phyloP scores from a whole-genome alignment of 768 basidiomycete genomes.

The Mycena amicta region DNA sequence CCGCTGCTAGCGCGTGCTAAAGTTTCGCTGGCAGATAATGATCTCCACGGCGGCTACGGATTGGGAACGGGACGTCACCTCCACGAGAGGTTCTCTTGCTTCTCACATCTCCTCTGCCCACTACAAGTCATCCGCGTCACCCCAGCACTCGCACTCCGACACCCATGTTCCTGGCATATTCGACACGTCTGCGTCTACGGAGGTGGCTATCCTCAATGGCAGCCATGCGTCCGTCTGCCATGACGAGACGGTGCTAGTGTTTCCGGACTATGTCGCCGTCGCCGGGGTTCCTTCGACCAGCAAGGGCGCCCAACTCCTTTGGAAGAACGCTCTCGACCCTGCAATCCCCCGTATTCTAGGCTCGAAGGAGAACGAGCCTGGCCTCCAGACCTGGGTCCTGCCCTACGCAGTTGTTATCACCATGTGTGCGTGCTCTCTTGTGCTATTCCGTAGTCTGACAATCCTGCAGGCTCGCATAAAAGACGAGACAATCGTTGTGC shows the following conservation, averaged over 20 bases:
- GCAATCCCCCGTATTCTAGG: conserved; percentile 50
- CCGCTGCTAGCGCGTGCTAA: conserved; percentile 2
- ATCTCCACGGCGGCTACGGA: conserved; percentile 90
- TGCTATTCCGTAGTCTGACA: no score
- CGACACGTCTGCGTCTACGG: conserved; percentile 52
- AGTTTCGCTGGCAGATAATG: conserved; percentile 54
- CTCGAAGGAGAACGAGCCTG: conserved; percentile 37
- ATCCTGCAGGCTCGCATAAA: conserved; percentile 81
- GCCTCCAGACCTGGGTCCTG: conserved; percentile 72
- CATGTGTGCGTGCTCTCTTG: conserved; percentile 53
- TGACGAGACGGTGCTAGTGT: conserved; percentile 82
- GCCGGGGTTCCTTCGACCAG: conserved; percentile 65
- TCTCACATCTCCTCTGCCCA: conserved; percentile 35
- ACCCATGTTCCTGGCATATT: conserved; percentile 57
- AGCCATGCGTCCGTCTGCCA: conserved; percentile 74
- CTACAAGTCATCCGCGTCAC: conserved; percentile 17
- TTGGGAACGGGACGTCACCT: conserved; percentile 83
- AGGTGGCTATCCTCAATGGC: conserved; percentile 78
- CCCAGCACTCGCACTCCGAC: conserved; percentile 29
- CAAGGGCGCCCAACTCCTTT: conserved; percentile 70
- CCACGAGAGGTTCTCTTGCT: conserved; percentile 72
- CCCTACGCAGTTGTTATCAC: conserved; percentile 91
- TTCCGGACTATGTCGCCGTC: conserved; percentile 91
- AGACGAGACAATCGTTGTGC: conserved; percentile 89
- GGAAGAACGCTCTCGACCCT: conserved; percentile 64